Evolutionary conservation across 148 eudicot species (phyloP).

Genomic region (Silene uniflora): DNA sequence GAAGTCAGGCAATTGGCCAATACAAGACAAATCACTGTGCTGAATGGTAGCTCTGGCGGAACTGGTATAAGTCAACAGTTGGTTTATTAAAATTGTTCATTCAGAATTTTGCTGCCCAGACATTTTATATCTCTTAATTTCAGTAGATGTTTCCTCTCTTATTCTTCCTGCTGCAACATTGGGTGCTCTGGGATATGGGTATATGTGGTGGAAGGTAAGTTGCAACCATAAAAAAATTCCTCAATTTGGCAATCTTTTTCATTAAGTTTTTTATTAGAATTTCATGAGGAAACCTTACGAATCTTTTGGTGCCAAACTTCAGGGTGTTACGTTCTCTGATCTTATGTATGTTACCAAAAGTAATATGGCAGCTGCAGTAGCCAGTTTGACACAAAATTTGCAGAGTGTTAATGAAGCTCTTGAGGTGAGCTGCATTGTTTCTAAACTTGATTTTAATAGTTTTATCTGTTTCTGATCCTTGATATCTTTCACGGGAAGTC

Average conservation of each 20-base stretch:
- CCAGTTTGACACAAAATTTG: slow-evolving; percentile 78
- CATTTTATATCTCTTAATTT: slow-evolving; percentile 6
- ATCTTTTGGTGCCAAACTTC: slow-evolving; percentile 16
- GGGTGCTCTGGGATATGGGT: slow-evolving; percentile 85
- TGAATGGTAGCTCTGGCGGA: slow-evolving; percentile 61
- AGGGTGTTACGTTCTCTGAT: slow-evolving; percentile 83
- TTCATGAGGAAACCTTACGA: not conserved
- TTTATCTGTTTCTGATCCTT: not conserved
- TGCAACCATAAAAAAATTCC: not conserved
- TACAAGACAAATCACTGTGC: slow-evolving; percentile 62
- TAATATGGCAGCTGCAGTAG: slow-evolving; percentile 72
- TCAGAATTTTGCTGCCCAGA: not conserved
- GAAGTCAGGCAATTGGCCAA: slow-evolving; percentile 71
- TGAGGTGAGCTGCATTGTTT: slow-evolving; percentile 45
- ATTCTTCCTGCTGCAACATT: slow-evolving; percentile 72
- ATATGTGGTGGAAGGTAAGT: slow-evolving; percentile 97
- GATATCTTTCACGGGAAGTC: not conserved
- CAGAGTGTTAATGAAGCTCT: slow-evolving; percentile 61
- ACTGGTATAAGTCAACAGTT: slow-evolving; percentile 29
- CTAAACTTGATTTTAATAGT: not conserved
- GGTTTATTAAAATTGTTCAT: not conserved
- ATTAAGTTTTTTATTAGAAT: not conserved
- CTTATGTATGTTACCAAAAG: slow-evolving; percentile 88
- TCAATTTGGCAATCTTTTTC: not conserved
- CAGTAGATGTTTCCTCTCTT: slow-evolving; percentile 46